Evolutionary conservation across 345 rosid genomes (phyloP).

Genomic region (Ceriops zippeliana): DNA sequence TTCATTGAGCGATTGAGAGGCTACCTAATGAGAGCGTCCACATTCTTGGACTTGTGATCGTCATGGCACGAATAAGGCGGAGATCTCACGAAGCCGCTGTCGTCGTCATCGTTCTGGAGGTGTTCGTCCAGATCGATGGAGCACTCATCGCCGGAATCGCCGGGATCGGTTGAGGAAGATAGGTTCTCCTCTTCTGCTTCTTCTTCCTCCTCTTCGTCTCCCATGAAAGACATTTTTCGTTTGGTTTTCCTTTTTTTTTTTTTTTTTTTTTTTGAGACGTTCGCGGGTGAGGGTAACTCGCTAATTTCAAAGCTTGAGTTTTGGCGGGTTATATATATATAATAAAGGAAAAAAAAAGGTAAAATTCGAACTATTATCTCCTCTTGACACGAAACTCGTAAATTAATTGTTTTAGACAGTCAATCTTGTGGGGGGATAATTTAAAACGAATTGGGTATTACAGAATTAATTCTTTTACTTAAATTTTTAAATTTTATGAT

Average conservation of each 20-base stretch:
- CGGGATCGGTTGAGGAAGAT: slow-evolving; percentile 44
- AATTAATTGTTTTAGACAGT: too few relatives aligned
- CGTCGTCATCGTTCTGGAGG: slow-evolving; percentile 17
- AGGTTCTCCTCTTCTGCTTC: slow-evolving; percentile 31
- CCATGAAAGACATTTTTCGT: background rate
- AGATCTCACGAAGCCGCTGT: slow-evolving; percentile 20
- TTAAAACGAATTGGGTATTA: too few relatives aligned
- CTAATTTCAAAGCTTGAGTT: slow-evolving; percentile 1
- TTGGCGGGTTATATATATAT: slow-evolving; percentile 7
- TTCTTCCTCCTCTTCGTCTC: slow-evolving; percentile 21
- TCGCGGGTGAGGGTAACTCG: background rate
- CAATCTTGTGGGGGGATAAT: too few relatives aligned
- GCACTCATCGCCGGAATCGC: slow-evolving; percentile 51
- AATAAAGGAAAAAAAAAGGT: too few relatives aligned
- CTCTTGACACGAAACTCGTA: too few relatives aligned
- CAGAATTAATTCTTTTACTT: too few relatives aligned
- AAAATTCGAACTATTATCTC: too few relatives aligned
- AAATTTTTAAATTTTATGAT: too few relatives aligned
- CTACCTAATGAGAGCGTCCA: slow-evolving; percentile 84
- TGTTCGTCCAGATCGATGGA: slow-evolving; percentile 27
- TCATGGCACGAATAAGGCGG: slow-evolving; percentile 35
- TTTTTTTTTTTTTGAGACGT: too few relatives aligned
- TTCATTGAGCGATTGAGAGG: slow-evolving; percentile 1
- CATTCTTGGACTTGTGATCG: slow-evolving; percentile 80
- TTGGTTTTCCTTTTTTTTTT: too few relatives aligned